Conservation (phyloP, 441 rosid species). For the Eruca vesicaria region DNA sequence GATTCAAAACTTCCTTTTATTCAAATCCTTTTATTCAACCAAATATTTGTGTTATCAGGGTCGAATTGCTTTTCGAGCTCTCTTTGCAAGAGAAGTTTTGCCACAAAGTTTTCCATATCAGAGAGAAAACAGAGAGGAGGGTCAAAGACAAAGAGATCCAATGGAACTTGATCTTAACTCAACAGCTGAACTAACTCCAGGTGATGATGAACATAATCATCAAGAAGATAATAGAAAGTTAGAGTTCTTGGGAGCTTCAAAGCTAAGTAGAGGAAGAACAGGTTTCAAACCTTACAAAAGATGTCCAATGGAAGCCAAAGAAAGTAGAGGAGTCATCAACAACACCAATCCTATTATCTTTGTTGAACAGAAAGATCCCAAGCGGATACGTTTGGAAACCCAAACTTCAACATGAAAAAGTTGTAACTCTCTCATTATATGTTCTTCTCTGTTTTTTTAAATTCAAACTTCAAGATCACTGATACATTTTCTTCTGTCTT, state of each 20-base stretch:
- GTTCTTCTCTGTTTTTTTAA: background rate
- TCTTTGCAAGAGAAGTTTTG: constrained; percentile 76
- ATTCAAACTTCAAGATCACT: background rate
- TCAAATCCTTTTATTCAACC: background rate
- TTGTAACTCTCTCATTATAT: background rate
- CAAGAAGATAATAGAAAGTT: constrained; percentile 45
- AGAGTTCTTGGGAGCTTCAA: constrained; percentile 55
- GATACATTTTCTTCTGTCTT: background rate
- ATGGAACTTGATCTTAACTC: constrained; percentile 53
- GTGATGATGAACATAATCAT: constrained; percentile 30
- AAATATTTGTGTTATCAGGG: constrained; percentile 49
- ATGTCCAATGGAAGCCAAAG: constrained; percentile 82
- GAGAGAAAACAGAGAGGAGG: constrained; percentile 38
- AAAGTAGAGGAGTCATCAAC: constrained; percentile 40
- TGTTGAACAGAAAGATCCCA: constrained; percentile 69
- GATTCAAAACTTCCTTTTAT: background rate
- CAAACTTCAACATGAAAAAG: constrained; percentile 48
- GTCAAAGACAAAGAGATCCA: constrained; percentile 27
- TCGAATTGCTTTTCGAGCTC: constrained; percentile 84
- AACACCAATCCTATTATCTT: constrained; percentile 39
- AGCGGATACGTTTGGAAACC: constrained; percentile 81
- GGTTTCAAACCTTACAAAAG: constrained; percentile 98
- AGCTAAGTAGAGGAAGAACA: constrained; percentile 56
- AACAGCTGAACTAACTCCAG: constrained; percentile 30
- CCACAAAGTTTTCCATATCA: constrained; percentile 89